These are phyloP conservation scores for Flaveria linearis DNA, from an alignment of 129 eudicot species.

Conservation along the genomic window DNA sequence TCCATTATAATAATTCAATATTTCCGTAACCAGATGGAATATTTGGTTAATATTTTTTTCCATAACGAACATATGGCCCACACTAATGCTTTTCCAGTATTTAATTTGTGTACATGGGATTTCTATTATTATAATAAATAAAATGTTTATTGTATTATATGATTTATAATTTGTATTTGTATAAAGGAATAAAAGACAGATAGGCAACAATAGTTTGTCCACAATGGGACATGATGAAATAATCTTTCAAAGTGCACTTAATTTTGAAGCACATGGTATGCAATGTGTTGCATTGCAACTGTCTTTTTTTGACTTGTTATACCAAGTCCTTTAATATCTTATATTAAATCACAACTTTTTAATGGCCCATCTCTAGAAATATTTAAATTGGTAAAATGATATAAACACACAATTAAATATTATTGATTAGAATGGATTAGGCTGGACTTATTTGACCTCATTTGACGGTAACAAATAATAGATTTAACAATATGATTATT, in stretches of 20 bases:
- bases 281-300: conserved; percentile 20
- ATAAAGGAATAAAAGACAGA: conserved; percentile 35
- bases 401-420: neutral
- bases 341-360: neutral
- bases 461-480: neutral
- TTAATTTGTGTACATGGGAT: neutral
- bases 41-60: neutral
- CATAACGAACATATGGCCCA: conserved; percentile 9
- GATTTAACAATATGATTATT: neutral
- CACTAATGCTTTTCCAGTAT: neutral
- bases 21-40: neutral
- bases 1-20: neutral
- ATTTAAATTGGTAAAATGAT: neutral
- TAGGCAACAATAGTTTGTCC: conserved; percentile 36
- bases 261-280: conserved; percentile 34
- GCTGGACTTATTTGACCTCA: neutral
- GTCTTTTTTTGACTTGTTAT: conserved; percentile 19
- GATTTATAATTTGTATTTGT: conserved; percentile 30
- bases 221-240: conserved; percentile 38
- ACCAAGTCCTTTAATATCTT: neutral
- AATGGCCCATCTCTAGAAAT: neutral
- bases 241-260: conserved; percentile 35
- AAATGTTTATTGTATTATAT: conserved; percentile 27
- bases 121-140: neutral
- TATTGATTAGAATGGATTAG: neutral